Base-by-base conservation (phyloP, 1,284 basidiomycete genomes). In the Puccinia triticina region DNA sequence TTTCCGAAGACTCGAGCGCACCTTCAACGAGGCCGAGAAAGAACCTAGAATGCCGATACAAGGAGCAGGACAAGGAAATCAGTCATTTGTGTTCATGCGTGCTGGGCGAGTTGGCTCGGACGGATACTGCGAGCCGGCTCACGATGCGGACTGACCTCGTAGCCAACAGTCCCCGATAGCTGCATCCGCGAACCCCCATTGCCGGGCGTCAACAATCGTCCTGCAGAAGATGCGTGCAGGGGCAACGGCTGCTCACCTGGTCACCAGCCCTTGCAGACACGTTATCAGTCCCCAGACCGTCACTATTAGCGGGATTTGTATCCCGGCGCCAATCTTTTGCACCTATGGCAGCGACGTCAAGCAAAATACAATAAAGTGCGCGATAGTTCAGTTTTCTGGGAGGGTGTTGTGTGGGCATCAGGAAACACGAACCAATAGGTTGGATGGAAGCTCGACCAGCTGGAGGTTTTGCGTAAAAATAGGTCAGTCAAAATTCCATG, bases 21-120 rank as follows among this genome's bases (percentile, higher is more conserved):
- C 73, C 73, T 37, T 75, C 73, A 29, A 57, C n/a, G 18, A 75
- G 40, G 21, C 73, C 73, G 18, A 75, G 34, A 37, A 75, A 75
- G 32, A 75, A 57, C 40, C 73, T 75, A 21, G 40, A 57, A 18
- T n/a, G n/a, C n/a, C n/a, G n/a, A n/a, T n/a, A n/a, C n/a, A n/a
- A n/a, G n/a, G n/a, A n/a, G n/a, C n/a, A n/a, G n/a, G n/a, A n/a
- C n/a, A n/a, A n/a, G n/a, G n/a, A n/a, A n/a, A n/a, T n/a, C n/a
- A n/a, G n/a, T n/a, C n/a, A n/a, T n/a, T n/a, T n/a, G n/a, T n/a
- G n/a, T n/a, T n/a, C n/a, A n/a, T n/a, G n/a, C n/a, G n/a, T n/a
- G n/a, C n/a, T n/a, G n/a, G n/a, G n/a, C n/a, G n/a, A n/a, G n/a
- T n/a, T n/a, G n/a, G n/a, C n/a, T n/a, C n/a, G n/a, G n/a, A n/a